Evolutionary conservation across 805 yeast genomes (phyloP), one percentile per base, ranked within the genome.

Genomic region (Saccharomycopsis fibuligera): DNA sequence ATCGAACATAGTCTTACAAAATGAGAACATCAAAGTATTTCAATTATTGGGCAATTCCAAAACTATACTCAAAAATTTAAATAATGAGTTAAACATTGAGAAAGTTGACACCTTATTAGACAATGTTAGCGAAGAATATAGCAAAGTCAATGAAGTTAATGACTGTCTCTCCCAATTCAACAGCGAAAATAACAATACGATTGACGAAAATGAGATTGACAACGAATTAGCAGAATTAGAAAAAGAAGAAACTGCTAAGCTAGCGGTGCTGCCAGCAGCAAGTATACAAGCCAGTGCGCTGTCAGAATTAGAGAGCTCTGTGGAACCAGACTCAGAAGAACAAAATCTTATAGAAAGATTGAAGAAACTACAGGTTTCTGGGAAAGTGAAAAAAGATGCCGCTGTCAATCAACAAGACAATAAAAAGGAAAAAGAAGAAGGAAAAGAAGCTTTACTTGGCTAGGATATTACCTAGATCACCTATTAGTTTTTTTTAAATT

Each of bases 121-220:
- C 14, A 48, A 50, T 30, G 40, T 53, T 9, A 39, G 42, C 16
- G 54, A 41, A 5, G 45, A 51, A 25, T 19, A 23, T 33, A 31
- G 14, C 19, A 44, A 48, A 33, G 46, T 54, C 23, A 30, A 46
- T n/a, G 45, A 45, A 12, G 33, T 53, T 19, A 50, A 47, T 31
- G 46, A 48, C 14, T 44, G 40, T 9, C 44, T 49, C 39, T 14
- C 45, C 6, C 36, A 38, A 25, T 45, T 49, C 25, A 45, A 47
- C 38, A 39, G 33, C 21, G 24, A 5, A 2, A 43, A 56, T 21
- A 61, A 61, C 41, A 61, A 54, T 5, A 56, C 56, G 38, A 55
- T 51, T 19, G 56, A 57, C 4, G 63, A 61, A 22, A 51, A 48
- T 25, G 62, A 56, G 35, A 54, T 54, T n/a, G 60, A 55, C 24